Evolutionary conservation across 2,329 filamentous ascomycete genomes (phyloP), one percentile per base, ranked within the genome.

Genomic region (Alternaria brassicicola): DNA sequence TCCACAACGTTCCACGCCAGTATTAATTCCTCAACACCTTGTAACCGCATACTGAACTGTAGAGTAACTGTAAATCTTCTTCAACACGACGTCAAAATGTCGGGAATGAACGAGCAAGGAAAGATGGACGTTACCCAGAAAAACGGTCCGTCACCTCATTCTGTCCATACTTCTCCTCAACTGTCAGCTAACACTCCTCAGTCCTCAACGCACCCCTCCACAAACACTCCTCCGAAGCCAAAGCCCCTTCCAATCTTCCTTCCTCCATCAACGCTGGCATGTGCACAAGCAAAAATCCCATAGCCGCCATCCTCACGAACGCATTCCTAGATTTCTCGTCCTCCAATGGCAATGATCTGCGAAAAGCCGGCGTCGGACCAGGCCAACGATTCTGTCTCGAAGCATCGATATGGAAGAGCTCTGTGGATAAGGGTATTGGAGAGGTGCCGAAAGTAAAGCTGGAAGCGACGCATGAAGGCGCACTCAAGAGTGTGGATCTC

Each of bases 301-400:
- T 88, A 33, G 86, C 85, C n/a, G 78, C 78, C 25, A 79, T 83
- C 35, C 78, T 88, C 3, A 86, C 84, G 25, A 80, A 85, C 58
- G 80, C 83, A 63, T 88, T 88, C 75, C 82, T 88, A 21, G 83
- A 87, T 69, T 87, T 84, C 77, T 80, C 81, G 19, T 82, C 84
- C 28, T 78, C 79, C 8, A 80, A 79, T 35, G 86, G 85, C 47
- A 87, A 86, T 66, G 83, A 88, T 64, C 78, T 88, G 28, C 80
- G 84, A 23, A 69, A 73, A 12, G 78, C 81, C 15, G 85, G 85
- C 9, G 78, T 88, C 46, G 82, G 78, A 23, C 81, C 78, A 5
- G 85, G 85, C 4, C 84, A 83, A 61, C 83, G 83, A 66, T 87
- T 85, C 81, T 88, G 86, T 68, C 75, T 88, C 4, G 87, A 85